phyloP scores from a whole-genome alignment of 169 alveolate species.

The Plasmodium reichenowi region DNA sequence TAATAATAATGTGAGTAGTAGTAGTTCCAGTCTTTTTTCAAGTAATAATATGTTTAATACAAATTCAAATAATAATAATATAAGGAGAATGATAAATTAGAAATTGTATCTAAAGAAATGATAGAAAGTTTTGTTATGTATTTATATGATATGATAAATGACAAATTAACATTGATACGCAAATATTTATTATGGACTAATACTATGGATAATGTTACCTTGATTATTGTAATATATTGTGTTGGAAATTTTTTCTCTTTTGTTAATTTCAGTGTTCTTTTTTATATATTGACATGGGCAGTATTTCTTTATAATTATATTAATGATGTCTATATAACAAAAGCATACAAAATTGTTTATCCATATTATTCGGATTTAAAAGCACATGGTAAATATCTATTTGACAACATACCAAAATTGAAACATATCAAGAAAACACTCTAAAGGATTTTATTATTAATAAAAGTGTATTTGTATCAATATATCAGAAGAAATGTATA shows the following conservation, averaged over 20 bases:
- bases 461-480: no score
- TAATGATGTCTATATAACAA: constrained; percentile 43
- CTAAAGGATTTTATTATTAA: no score
- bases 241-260: constrained; percentile 65
- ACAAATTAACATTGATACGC: constrained; percentile 49
- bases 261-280: constrained; percentile 53
- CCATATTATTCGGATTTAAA: constrained; percentile 51
- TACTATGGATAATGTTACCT: constrained; percentile 39
- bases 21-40: background rate
- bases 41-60: background rate
- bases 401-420: constrained; percentile 63
- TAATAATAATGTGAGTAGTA: background rate
- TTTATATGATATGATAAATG: constrained; percentile 59
- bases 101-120: constrained; percentile 39
- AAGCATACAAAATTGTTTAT: constrained; percentile 9
- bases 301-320: constrained; percentile 64
- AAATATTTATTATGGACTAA: constrained; percentile 56
- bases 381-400: constrained; percentile 43
- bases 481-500: no score
- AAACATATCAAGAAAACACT: constrained; percentile 1
- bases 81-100: constrained; percentile 67
- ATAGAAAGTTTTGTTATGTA: constrained; percentile 24
- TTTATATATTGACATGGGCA: constrained; percentile 59
- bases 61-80: constrained; percentile 6
- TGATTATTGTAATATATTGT: constrained; percentile 32